Evolutionary conservation across 2,329 filamentous ascomycete species (phyloP), one percentile per base, ranked within the genome.

Genomic region (Pseudopithomyces chartarum): DNA sequence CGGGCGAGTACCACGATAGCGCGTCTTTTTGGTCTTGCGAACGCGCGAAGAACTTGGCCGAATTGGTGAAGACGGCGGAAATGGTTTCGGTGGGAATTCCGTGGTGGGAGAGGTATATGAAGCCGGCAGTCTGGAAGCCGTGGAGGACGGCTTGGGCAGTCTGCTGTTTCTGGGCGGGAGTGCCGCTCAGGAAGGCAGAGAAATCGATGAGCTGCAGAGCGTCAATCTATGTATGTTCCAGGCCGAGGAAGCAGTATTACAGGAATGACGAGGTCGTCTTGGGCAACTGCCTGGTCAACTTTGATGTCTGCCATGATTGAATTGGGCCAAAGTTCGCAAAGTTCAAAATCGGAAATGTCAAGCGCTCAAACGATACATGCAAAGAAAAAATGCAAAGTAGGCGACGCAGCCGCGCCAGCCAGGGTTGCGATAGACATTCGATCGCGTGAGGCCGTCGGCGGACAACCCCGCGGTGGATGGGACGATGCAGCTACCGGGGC

Each of bases 51-150:
- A 78, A 78, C 6, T 66, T 67, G 19, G 75, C 73, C 8, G 69
- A 73, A 52, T 70, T 62, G 12, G 80, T 73, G 73, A 95, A 96
- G 57, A 89, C 83, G 55, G 82, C 76, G 57, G 83, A 74, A 12
- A 92, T 78, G 10, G 83, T 82, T 8, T 83, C 78, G 3, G 84
- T 68, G 0, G 87, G 77, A 58, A 97, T 89, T 39, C 89, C 85
- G 63, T 94, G 88, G 75, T 94, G 90, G 66, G 88, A 88, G 38
- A 96, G 85, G 77, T 97, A 97, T 61, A 97, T 85, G 80, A 97
- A 97, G 55, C 93, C 93, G 2, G 92, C 90, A 1, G 85, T 88
- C 67, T 92, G 90, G 79, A 97, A 96, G 40, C 91, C 92, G 52
- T 86, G 72, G 12, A 94, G 86, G 64, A 97, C 87, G 39, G 89